Evolutionary conservation across 345 rosid genomes (phyloP).

Genomic region (Syzygium aromaticum): DNA sequence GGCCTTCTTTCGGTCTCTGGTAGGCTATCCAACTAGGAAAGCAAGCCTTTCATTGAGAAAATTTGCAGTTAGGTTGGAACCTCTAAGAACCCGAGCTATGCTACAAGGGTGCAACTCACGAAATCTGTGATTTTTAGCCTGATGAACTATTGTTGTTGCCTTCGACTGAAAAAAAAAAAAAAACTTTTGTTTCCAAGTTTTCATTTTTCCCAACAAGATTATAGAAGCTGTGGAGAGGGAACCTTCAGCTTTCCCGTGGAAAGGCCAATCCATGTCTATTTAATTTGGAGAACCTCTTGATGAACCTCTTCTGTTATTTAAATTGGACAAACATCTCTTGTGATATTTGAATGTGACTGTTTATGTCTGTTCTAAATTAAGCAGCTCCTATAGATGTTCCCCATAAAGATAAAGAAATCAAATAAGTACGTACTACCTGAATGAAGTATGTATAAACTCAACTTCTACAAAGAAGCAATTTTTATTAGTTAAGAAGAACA

Average conservation of each 20-base stretch:
- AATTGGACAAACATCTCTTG: not conserved
- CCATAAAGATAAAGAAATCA: not conserved
- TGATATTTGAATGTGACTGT: not conserved
- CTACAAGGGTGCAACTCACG: not conserved
- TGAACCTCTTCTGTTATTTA: not conserved
- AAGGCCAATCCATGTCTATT: not conserved
- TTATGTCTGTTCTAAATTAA: not conserved
- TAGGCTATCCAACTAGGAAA: not conserved
- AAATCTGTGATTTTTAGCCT: not conserved
- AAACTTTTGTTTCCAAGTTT: too few relatives aligned
- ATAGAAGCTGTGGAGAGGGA: not conserved
- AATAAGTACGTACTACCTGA: not conserved
- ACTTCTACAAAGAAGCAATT: not conserved
- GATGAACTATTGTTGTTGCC: not conserved
- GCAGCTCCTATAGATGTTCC: not conserved
- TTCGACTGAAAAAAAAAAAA: too few relatives aligned
- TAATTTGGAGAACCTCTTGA: not conserved
- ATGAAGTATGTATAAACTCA: not conserved
- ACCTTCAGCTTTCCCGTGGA: not conserved
- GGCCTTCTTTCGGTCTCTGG: not conserved
- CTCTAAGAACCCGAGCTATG: not conserved
- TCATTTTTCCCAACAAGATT: not conserved
- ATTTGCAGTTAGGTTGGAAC: not conserved
- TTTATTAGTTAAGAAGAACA: not conserved
- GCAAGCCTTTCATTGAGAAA: not conserved